Evolutionary conservation across 768 basidiomycete species (phyloP), one percentile per base, ranked within the genome.

Genomic region (Daedaleopsis nitida): DNA sequence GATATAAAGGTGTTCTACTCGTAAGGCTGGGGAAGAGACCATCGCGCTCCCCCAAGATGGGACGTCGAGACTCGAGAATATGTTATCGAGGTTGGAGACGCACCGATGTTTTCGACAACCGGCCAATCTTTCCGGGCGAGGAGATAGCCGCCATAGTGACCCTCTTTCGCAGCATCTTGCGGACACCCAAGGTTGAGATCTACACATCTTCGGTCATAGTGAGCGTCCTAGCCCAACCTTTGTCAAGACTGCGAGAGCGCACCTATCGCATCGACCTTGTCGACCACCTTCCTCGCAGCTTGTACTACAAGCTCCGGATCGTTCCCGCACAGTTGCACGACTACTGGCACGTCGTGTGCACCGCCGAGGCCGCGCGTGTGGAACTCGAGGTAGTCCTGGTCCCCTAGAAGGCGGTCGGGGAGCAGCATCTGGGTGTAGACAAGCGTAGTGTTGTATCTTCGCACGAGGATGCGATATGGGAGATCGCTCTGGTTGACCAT

Each of bases 171-270:
- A 24, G 81, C 78, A 55, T 87, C 83, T 66, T 89, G 89, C 23
- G 91, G 91, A 70, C 91, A 93, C 16, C 91, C 91, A 12, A 92
- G 80, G 71, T 93, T 93, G 55, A 92, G 69, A 75, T 92, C 91
- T 93, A 64, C 34, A 37, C 24, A 24, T 16, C 62, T 71, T 67
- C 45, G 64, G n/a, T n/a, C n/a, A n/a, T n/a, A n/a, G n/a, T n/a
- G n/a, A n/a, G n/a, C n/a, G n/a, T n/a, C n/a, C n/a, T n/a, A n/a
- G n/a, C n/a, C n/a, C n/a, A n/a, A n/a, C n/a, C n/a, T n/a, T n/a
- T n/a, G 39, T 17, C 5, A 3, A 42, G 5, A 42, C 5, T 3
- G 17, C 39, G 11, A 10, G 39, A 3, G 11, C 39, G 39, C 39
- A 89, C 91, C 89, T 72, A 92, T 85, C 12, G 81, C 90, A 66